Evolutionary conservation across 2,329 filamentous ascomycete species (phyloP), one percentile per base, ranked within the genome.

Genomic region (Colletotrichum falcatum): DNA sequence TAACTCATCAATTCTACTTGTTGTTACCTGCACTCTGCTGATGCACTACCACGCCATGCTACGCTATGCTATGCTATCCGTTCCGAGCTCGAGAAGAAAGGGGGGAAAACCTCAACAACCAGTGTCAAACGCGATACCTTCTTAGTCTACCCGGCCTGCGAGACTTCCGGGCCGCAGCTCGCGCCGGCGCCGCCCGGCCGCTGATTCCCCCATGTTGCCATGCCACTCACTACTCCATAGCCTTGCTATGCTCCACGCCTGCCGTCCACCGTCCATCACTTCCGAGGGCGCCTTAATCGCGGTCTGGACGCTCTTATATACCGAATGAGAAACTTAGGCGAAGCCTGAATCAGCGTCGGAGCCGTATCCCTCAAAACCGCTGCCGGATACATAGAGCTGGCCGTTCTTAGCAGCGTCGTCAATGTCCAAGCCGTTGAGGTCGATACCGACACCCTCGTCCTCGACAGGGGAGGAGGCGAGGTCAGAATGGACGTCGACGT

Each of bases 351-450:
- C 49, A 3, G 9, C 46, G 1, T 46, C 49, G 2, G 48, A 63
- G 28, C 26, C 49, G 39, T 44, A 8, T 30, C 28, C 61, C 7
- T 63, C 49, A 20, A 63, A 55, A 11, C 49, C 61, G 49, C 61
- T 55, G 49, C 55, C 61, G 4, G 61, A 63, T 2, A 26, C 49
- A 63, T 26, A 42, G 37, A 55, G 28, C 12, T 26, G 11, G 26
- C 49, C 49, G 37, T 46, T n/a, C 61, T 63, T 55, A 55, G 28
- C 49, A 18, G 49, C 20, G 12, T 46, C 49, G 18, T 55, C 61
- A 33, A 63, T 54, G 26, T 55, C 30, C 61, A 33, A 53, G 48
- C 23, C 23, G 26, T 54, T n/a, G 44, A 44, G 35, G 20, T 42
- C 20, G 33, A 62, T 11, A 2, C 35, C 20, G 48, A 42, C 23